phyloP scores from a whole-genome alignment of 176 grass and related monocot species.

The Canna indica region DNA sequence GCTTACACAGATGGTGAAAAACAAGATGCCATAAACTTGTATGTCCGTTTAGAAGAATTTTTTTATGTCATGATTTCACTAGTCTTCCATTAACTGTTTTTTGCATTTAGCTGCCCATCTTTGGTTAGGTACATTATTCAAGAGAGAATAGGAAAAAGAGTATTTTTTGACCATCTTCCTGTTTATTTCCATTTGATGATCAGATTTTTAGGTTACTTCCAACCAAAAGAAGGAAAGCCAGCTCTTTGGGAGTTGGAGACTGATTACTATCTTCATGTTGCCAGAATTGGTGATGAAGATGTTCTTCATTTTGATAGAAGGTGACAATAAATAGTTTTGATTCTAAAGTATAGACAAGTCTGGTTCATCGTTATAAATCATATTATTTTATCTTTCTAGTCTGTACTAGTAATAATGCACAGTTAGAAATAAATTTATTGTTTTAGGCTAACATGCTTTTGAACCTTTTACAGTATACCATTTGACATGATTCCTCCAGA shows the following conservation, averaged over 20 bases:
- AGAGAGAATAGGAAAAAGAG: conserved; percentile 10
- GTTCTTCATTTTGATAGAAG: conserved; percentile 41
- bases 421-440: neutral
- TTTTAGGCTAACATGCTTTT: neutral
- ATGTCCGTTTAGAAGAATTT: conserved; percentile 23
- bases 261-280: conserved; percentile 98
- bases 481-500: conserved; percentile 2
- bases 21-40: conserved; percentile 99
- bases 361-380: neutral
- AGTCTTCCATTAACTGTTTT: conserved; percentile 6
- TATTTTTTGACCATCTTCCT: conserved; percentile 20
- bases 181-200: conserved; percentile 25
- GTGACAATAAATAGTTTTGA: conserved; percentile 18
- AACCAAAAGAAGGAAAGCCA: conserved; percentile 91
- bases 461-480: conserved; percentile 16
- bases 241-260: conserved; percentile 95
- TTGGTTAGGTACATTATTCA: neutral
- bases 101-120: neutral
- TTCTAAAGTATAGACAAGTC: neutral
- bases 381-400: neutral
- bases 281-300: conserved; percentile 49
- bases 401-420: neutral
- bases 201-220: conserved; percentile 96
- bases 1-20: conserved; percentile 95
- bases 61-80: conserved; percentile 11